phyloP scores from a whole-genome alignment of 164 flowering plant species.

The Paratinospora sagittata region DNA sequence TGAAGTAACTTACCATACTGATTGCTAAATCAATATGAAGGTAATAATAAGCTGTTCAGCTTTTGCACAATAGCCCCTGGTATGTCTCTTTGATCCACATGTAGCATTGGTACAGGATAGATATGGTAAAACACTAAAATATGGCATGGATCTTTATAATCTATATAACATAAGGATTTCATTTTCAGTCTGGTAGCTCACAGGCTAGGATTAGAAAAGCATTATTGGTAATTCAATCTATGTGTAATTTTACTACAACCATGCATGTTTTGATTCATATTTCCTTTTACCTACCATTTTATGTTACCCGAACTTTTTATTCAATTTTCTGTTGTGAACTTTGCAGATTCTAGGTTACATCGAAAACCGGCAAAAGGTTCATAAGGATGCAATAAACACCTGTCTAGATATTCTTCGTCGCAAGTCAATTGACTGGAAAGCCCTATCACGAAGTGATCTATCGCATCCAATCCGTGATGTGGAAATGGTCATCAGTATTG shows the following conservation, averaged over 20 bases:
- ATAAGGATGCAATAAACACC: conserved; percentile 57
- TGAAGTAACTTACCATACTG: neutral
- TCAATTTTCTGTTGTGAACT: conserved; percentile 8
- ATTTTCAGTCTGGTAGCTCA: neutral
- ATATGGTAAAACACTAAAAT: neutral
- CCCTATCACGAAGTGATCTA: conserved; percentile 43
- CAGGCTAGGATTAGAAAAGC: neutral
- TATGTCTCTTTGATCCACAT: no score
- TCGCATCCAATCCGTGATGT: conserved; percentile 54
- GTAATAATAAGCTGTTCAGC: neutral
- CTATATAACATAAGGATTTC: neutral
- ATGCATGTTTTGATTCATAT: neutral
- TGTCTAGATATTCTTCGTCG: conserved; percentile 62
- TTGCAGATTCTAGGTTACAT: conserved; percentile 50
- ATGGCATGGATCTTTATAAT: neutral
- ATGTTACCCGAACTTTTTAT: neutral
- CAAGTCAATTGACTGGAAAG: conserved; percentile 60
- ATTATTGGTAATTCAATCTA: neutral
- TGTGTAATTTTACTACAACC: neutral
- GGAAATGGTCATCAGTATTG: conserved; percentile 78
- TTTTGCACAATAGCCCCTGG: neutral
- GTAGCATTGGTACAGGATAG: neutral
- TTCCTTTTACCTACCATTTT: neutral
- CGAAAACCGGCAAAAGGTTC: conserved; percentile 57
- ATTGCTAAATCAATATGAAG: neutral